phyloP scores from a whole-genome alignment of 345 rosid genomes.

The Diplotaxis tenuifolia region DNA sequence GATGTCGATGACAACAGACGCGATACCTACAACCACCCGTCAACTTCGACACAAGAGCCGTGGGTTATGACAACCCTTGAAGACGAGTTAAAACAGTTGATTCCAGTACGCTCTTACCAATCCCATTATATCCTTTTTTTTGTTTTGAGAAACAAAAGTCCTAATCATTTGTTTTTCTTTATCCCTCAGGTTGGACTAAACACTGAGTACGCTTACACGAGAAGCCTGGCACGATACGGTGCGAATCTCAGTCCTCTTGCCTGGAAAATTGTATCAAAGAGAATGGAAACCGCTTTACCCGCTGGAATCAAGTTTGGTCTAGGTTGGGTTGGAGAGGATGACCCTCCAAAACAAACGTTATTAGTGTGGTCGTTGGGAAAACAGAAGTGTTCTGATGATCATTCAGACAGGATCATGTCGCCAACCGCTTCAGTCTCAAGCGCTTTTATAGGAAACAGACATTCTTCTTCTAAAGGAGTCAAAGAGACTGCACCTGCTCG shows the following conservation, averaged over 20 bases:
- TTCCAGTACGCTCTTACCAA: slow-evolving; percentile 53
- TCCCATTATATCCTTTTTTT: background rate
- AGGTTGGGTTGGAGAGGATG: slow-evolving; percentile 81
- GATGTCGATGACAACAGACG: slow-evolving; percentile 76
- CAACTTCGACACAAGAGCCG: slow-evolving; percentile 43
- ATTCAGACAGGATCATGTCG: slow-evolving; percentile 47
- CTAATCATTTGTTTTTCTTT: slow-evolving; percentile 18
- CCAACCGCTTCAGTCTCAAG: slow-evolving; percentile 41
- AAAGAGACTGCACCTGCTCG: slow-evolving; percentile 46
- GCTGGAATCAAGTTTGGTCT: slow-evolving; percentile 58
- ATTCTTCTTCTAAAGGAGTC: slow-evolving; percentile 33
- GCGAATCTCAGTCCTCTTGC: slow-evolving; percentile 77
- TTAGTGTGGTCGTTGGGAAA: slow-evolving; percentile 24
- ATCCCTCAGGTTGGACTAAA: slow-evolving; percentile 70
- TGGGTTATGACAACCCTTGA: slow-evolving; percentile 50
- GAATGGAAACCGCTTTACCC: slow-evolving; percentile 61
- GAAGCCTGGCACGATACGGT: slow-evolving; percentile 85
- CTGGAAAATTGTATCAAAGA: slow-evolving; percentile 73
- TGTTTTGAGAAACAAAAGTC: slow-evolving; percentile 9
- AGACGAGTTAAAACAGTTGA: slow-evolving; percentile 65
- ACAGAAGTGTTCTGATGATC: slow-evolving; percentile 41
- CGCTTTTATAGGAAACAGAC: slow-evolving; percentile 38
- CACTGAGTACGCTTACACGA: slow-evolving; percentile 73
- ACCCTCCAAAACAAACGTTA: slow-evolving; percentile 31
- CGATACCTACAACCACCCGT: slow-evolving; percentile 56